These are phyloP conservation scores for Ministeria vibrans DNA, from an alignment of 78 protist genomes.

Conservation along the genomic window DNA sequence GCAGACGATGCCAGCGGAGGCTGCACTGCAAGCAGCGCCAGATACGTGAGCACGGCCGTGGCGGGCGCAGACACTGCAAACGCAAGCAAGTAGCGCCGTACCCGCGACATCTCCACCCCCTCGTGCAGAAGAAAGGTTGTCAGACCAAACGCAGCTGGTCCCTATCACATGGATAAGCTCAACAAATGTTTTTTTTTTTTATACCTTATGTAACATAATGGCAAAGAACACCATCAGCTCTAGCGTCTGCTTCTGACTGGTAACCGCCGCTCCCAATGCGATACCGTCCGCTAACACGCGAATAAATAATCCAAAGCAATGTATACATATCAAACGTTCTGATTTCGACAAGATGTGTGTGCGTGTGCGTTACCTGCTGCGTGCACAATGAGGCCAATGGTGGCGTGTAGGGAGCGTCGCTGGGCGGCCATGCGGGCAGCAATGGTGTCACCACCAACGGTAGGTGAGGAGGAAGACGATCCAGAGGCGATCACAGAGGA, in stretches of 20 bases:
- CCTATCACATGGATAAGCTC: not conserved
- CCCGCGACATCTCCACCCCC: conserved; percentile 2
- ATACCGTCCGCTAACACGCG: not conserved
- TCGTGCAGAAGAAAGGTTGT: conserved; percentile 11
- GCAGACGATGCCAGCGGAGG: not conserved
- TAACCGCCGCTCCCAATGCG: conserved; percentile 14
- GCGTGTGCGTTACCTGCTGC: not conserved
- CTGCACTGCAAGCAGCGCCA: not conserved
- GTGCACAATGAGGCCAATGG: not conserved
- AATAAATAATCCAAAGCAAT: not conserved
- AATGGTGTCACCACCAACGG: too few species aligned
- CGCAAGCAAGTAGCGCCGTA: not conserved
- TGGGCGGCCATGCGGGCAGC: too few species aligned
- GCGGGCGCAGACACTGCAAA: conserved; percentile 15
- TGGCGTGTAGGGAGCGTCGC: too few species aligned
- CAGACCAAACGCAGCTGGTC: conserved; percentile 26
- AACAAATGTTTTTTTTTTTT: too few species aligned
- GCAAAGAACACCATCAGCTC: conserved; percentile 17
- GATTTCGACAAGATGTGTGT: not conserved
- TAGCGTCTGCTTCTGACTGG: not conserved
- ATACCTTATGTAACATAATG: conserved; percentile 16
- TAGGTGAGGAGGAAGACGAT: too few species aligned
- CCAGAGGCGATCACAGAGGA: too few species aligned
- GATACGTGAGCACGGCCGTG: not conserved
- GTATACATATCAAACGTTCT: not conserved